Evolutionary conservation across 2,329 filamentous ascomycete genomes (phyloP).

Genomic region (Diaporthe batatas): DNA sequence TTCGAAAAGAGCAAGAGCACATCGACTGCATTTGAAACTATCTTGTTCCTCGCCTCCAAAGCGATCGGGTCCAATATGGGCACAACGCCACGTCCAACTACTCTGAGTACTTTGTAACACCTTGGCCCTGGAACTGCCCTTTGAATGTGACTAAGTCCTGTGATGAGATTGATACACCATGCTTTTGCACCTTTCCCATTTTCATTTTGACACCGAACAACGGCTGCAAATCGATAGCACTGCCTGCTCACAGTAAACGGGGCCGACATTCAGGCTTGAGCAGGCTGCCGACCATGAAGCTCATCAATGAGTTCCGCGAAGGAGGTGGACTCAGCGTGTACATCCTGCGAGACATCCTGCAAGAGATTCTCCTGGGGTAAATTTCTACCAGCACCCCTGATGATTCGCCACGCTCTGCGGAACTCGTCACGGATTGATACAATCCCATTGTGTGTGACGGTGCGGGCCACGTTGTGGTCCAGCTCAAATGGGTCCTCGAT

Average conservation of each 20-base stretch:
- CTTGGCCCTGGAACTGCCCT: neutral
- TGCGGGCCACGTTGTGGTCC: slow-evolving; percentile 89
- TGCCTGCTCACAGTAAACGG: too few relatives aligned
- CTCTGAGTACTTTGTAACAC: neutral
- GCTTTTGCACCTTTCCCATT: neutral
- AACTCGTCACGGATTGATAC: slow-evolving; percentile 88
- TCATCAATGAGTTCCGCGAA: slow-evolving; percentile 57
- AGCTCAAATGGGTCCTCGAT: slow-evolving; percentile 94
- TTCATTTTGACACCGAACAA: neutral
- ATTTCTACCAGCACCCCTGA: slow-evolving; percentile 65
- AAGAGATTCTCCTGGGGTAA: slow-evolving; percentile 63
- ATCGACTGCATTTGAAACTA: neutral
- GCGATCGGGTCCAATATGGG: neutral
- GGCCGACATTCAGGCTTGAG: slow-evolving; percentile 3
- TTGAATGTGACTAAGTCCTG: neutral
- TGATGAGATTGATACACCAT: neutral
- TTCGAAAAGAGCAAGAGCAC: neutral
- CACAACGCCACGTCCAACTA: neutral
- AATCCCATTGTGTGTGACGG: slow-evolving; percentile 86
- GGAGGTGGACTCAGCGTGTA: slow-evolving; percentile 47
- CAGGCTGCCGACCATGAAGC: slow-evolving; percentile 51
- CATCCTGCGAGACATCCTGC: slow-evolving; percentile 60
- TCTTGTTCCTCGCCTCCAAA: neutral
- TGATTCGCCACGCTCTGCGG: slow-evolving; percentile 81
- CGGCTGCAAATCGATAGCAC: neutral